phyloP scores from a whole-genome alignment of 1,284 basidiomycete species.

The Sporisorium exsertum region DNA sequence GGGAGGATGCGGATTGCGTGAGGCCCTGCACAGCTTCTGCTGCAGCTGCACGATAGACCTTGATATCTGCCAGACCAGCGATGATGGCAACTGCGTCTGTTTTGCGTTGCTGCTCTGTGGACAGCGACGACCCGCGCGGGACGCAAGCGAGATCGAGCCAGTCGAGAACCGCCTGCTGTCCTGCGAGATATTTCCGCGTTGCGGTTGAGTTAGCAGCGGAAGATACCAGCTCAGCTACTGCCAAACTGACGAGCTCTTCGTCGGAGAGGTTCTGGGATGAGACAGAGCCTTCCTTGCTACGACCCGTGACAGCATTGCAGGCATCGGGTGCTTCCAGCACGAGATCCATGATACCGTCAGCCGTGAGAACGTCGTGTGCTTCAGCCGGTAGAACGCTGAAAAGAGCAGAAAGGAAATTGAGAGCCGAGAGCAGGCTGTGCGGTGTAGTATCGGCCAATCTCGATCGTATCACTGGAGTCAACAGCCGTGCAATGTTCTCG shows the following conservation, averaged over 20 bases:
- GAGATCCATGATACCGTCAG: conserved; percentile 36
- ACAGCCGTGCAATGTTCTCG: conserved; percentile 36
- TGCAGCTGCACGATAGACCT: conserved; percentile 24
- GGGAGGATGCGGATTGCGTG: conserved; percentile 21
- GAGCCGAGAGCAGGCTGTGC: conserved; percentile 36
- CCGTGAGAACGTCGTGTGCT: conserved; percentile 35
- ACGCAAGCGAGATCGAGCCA: conserved; percentile 42
- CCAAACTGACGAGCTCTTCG: conserved; percentile 22
- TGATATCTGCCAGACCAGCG: conserved; percentile 40
- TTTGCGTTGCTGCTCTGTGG: not conserved
- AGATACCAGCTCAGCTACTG: conserved; percentile 37
- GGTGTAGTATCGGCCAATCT: conserved; percentile 43
- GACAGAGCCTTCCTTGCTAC: not conserved
- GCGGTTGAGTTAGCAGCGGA: conserved; percentile 37
- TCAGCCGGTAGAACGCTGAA: conserved; percentile 33
- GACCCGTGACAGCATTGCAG: conserved; percentile 19
- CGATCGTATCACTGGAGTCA: conserved; percentile 39
- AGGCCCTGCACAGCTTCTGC: conserved; percentile 26
- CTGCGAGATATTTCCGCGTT: conserved; percentile 30
- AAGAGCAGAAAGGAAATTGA: conserved; percentile 38
- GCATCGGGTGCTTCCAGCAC: conserved; percentile 37
- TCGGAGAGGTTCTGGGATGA: conserved; percentile 7
- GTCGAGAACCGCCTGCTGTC: conserved; percentile 40
- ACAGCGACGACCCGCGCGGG: not conserved
- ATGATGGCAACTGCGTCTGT: conserved; percentile 30